Percentiles rank a stretch among this genome's conserved stretches.
Evolutionary conservation across 208 protist genomes (phyloP).

Genomic region (Crithidia mellificae): DNA sequence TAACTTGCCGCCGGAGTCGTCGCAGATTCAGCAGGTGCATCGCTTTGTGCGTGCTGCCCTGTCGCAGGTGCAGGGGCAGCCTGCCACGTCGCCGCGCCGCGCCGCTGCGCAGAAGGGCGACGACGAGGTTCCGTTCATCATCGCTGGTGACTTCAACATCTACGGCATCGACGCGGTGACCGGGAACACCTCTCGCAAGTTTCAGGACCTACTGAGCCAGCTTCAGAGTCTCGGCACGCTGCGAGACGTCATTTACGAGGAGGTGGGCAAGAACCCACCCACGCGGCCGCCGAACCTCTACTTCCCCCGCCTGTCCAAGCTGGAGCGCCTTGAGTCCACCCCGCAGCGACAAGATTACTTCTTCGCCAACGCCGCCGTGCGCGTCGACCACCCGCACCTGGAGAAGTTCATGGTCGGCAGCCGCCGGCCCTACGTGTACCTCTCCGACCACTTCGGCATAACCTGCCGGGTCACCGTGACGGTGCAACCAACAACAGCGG

Average conservation of each 20-base stretch:
- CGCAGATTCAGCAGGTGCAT: constrained; percentile 77
- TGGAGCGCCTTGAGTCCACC: constrained; percentile 52
- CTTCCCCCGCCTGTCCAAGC: constrained; percentile 83
- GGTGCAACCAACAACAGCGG: constrained; percentile 6
- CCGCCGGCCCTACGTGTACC: constrained; percentile 80
- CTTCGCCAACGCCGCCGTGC: constrained; percentile 57
- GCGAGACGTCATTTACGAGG: constrained; percentile 67
- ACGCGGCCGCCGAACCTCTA: constrained; percentile 80
- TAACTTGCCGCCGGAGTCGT: constrained; percentile 44
- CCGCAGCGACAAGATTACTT: constrained; percentile 89
- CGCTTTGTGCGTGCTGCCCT: constrained; percentile 72
- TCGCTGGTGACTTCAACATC: constrained; percentile 88
- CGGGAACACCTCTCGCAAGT: constrained; percentile 46
- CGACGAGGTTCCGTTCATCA: constrained; percentile 58
- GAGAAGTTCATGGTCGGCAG: constrained; percentile 85
- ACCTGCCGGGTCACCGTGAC: constrained; percentile 37
- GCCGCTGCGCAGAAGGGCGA: not conserved
- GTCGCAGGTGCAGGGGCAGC: constrained; percentile 45
- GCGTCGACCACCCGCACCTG: constrained; percentile 37
- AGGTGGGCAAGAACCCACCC: constrained; percentile 50
- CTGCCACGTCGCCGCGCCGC: not conserved
- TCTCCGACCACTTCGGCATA: constrained; percentile 90
- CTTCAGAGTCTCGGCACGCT: constrained; percentile 63
- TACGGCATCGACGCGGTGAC: constrained; percentile 65
- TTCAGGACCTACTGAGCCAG: constrained; percentile 66